phyloP scores from a whole-genome alignment of 805 yeast species.

The Blastobotrys mokoenaii region DNA sequence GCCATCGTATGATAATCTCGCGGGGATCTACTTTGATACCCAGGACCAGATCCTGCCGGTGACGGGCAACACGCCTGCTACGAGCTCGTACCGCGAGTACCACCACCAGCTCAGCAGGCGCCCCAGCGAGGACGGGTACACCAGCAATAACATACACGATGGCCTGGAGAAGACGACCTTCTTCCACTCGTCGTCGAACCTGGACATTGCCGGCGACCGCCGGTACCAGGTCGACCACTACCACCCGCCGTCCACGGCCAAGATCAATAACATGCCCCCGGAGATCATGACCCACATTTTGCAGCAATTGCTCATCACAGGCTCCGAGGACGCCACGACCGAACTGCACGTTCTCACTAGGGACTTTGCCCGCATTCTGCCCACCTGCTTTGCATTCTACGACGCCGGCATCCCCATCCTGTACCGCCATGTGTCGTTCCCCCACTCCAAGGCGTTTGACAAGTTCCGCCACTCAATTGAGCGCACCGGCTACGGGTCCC shows the following conservation, averaged over 20 bases:
- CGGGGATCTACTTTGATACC: constrained; percentile 6
- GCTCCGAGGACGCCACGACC: not conserved
- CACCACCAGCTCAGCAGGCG: not conserved
- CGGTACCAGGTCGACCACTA: not conserved
- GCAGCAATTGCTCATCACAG: constrained; percentile 18
- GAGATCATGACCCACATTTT: constrained; percentile 22
- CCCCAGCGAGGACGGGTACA: no score
- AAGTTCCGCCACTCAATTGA: constrained; percentile 52
- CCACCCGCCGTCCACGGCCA: not conserved
- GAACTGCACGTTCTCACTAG: constrained; percentile 10
- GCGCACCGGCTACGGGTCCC: constrained; percentile 37
- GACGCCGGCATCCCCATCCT: constrained; percentile 29
- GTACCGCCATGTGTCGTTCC: constrained; percentile 41
- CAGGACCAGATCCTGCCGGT: constrained; percentile 1
- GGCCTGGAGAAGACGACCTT: not conserved
- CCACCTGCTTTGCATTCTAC: constrained; percentile 25
- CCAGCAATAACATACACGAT: not conserved
- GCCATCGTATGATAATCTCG: constrained; percentile 10
- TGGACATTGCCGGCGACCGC: not conserved
- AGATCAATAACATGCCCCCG: constrained; percentile 16
- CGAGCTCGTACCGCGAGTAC: not conserved
- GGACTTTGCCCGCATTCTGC: constrained; percentile 17
- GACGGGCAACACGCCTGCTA: constrained; percentile 1
- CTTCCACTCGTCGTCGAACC: constrained; percentile 1
- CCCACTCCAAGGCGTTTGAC: constrained; percentile 74